These are phyloP conservation scores for Orbilia quercus DNA, from an alignment of 2,329 filamentous ascomycete genomes.

Conservation along the genomic window DNA sequence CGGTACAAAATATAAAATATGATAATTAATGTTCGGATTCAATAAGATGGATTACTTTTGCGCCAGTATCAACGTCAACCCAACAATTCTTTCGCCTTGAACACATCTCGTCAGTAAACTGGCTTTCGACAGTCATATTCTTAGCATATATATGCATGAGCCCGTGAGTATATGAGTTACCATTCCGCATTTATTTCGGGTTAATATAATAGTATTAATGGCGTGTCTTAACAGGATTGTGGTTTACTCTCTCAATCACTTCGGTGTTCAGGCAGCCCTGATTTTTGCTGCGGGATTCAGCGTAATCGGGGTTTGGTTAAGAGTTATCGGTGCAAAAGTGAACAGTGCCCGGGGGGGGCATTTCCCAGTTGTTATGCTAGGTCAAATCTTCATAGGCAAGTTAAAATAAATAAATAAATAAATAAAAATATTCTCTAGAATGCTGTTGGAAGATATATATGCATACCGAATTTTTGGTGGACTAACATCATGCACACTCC, in stretches of 20 bases:
- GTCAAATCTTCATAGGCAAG: constrained; percentile 78
- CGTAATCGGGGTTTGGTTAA: constrained; percentile 88
- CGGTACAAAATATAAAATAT: too few relatives aligned
- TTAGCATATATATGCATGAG: constrained; percentile 81
- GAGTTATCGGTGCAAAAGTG: constrained; percentile 73
- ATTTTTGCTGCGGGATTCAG: constrained; percentile 77
- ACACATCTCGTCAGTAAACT: constrained; percentile 82
- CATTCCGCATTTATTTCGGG: too few relatives aligned
- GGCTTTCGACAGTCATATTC: constrained; percentile 87
- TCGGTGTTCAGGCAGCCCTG: constrained; percentile 81
- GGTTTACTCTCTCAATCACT: constrained; percentile 80
- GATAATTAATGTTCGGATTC: too few relatives aligned
- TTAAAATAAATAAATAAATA: too few relatives aligned
- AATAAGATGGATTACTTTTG: constrained; percentile 81
- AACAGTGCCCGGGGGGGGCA: constrained; percentile 68
- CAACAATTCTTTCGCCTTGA: constrained; percentile 78
- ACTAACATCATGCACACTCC: neutral
- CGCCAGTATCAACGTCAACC: constrained; percentile 79
- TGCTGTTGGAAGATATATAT: too few relatives aligned
- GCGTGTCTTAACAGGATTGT: constrained; percentile 64
- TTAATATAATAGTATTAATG: too few relatives aligned
- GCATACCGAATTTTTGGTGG: neutral
- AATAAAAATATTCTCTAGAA: too few relatives aligned
- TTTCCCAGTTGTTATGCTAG: constrained; percentile 85
- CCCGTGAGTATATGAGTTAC: too few relatives aligned